phyloP scores from a whole-genome alignment of 371 early-diverging fungal genomes.

The Lichtheimia corymbifera region DNA sequence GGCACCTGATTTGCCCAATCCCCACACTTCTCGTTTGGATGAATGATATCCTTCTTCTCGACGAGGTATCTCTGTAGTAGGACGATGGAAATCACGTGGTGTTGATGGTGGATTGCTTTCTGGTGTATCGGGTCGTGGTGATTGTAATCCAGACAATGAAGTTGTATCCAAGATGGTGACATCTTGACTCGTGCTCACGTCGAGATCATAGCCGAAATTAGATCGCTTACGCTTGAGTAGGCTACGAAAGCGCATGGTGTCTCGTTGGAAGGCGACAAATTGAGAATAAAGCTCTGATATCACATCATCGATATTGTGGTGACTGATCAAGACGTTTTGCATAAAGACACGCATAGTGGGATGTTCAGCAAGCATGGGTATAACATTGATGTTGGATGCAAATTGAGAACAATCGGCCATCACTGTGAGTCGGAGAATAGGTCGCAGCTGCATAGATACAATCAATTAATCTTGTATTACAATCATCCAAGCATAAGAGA shows the following conservation, averaged over 20 bases:
- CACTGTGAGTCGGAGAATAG: constrained; percentile 68
- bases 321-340: constrained; percentile 62
- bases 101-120: background rate
- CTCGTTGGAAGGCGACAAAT: constrained; percentile 64
- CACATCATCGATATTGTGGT: constrained; percentile 51
- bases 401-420: constrained; percentile 77
- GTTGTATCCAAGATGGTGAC: constrained; percentile 30
- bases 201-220: constrained; percentile 50
- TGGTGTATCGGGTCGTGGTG: background rate
- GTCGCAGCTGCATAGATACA: constrained; percentile 27
- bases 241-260: constrained; percentile 57
- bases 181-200: constrained; percentile 41
- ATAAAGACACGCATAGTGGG: constrained; percentile 72
- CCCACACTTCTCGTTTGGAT: constrained; percentile 59
- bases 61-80: background rate
- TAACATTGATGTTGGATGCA: constrained; percentile 63
- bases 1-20: constrained; percentile 60
- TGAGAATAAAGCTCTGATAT: constrained; percentile 56
- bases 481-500: background rate
- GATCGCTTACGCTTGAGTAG: constrained; percentile 38
- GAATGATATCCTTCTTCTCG: constrained; percentile 22
- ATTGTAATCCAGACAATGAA: constrained; percentile 14
- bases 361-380: constrained; percentile 57
- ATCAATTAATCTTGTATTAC: background rate
- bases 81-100: background rate